Percentiles rank a stretch among this genome's conserved stretches.
Conservation (phyloP, 768 basidiomycete species). For the Mycena rosella region DNA sequence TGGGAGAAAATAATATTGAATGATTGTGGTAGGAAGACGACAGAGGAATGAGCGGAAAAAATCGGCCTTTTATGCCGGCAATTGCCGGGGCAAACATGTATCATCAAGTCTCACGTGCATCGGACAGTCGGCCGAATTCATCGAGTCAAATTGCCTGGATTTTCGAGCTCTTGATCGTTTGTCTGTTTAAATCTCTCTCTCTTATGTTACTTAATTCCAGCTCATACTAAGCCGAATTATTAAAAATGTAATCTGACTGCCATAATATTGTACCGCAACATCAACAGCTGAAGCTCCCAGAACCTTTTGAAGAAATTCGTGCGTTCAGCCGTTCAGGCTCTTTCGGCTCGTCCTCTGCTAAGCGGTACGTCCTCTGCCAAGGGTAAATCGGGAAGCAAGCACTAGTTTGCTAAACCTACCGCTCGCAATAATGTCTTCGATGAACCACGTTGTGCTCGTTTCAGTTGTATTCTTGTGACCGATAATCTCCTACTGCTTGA, state of each 20-base stretch:
- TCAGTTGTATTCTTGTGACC: slow-evolving; percentile 94
- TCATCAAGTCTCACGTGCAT: background rate
- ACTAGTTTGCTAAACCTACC: slow-evolving; percentile 63
- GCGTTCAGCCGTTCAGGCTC: slow-evolving; percentile 80
- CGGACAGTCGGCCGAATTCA: too few species aligned
- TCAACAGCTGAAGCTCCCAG: slow-evolving; percentile 90
- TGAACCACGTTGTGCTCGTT: slow-evolving; percentile 88
- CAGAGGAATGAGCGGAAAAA: background rate
- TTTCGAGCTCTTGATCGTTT: too few species aligned
- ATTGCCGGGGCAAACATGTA: slow-evolving; percentile 4
- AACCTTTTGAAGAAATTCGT: slow-evolving; percentile 97
- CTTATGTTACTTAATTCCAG: too few species aligned
- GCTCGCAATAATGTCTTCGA: slow-evolving; percentile 83
- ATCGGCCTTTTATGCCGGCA: slow-evolving; percentile 10
- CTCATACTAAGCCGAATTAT: too few species aligned
- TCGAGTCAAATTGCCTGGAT: too few species aligned
- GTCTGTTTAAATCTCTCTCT: too few species aligned
- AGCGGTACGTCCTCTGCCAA: slow-evolving; percentile 61
- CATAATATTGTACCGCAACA: slow-evolving; percentile 99
- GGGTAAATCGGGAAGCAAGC: slow-evolving; percentile 14
- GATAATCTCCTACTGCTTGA: slow-evolving; percentile 97
- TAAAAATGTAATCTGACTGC: too few species aligned
- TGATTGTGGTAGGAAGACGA: slow-evolving; percentile 24
- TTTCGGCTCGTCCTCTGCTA: slow-evolving; percentile 65
- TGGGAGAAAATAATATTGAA: background rate